Percentiles rank a stretch among this genome's conserved stretches.
Conservation (phyloP, 257 asterid species). For the Forsythia viridissima region DNA sequence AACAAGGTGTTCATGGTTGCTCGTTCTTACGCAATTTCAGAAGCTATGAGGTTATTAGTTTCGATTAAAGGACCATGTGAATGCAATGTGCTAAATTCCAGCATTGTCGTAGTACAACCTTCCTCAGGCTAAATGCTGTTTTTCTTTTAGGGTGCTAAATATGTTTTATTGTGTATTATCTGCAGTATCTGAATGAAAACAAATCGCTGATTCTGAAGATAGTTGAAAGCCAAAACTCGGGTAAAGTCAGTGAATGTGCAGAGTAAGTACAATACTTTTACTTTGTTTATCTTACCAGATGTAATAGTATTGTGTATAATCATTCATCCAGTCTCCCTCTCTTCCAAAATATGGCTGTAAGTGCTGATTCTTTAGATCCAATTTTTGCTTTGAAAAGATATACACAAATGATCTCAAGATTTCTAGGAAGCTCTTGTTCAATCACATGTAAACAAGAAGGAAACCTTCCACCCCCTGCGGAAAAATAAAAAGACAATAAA, state of each 20-base stretch:
- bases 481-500: too few species aligned
- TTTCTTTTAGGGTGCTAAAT: neutral
- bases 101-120: neutral
- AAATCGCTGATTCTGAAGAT: conserved; percentile 91
- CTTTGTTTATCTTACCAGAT: neutral
- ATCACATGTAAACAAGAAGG: too few species aligned
- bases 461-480: too few species aligned
- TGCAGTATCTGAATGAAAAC: conserved; percentile 95
- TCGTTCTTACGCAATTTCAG: neutral
- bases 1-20: neutral
- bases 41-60: neutral
- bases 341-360: too few species aligned
- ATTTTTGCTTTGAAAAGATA: neutral
- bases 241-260: conserved; percentile 86
- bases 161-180: neutral
- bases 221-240: conserved; percentile 95
- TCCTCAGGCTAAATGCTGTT: neutral
- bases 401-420: neutral
- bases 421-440: neutral
- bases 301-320: too few species aligned
- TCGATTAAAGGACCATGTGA: neutral
- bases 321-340: too few species aligned
- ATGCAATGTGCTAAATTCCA: neutral
- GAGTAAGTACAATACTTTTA: conserved; percentile 58
- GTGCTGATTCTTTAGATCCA: too few species aligned